A percentile compares a stretch with the other conserved stretches of the same genome.
These are phyloP conservation scores for Microsporum audouinii DNA, from an alignment of 2,329 filamentous ascomycete species.

Conservation along the genomic window DNA sequence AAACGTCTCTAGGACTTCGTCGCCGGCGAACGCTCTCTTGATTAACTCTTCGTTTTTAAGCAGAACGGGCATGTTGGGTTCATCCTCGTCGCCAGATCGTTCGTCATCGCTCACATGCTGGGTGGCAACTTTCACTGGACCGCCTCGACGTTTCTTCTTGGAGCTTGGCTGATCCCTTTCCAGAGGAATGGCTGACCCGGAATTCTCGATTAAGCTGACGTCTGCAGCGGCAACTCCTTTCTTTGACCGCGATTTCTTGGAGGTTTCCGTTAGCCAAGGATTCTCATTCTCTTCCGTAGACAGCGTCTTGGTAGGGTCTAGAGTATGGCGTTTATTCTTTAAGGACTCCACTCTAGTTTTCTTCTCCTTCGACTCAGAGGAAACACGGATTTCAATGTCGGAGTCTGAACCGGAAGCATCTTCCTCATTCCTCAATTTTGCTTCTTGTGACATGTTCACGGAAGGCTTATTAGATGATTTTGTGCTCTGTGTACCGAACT, in stretches of 20 bases:
- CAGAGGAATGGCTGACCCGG: not conserved
- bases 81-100: slow-evolving; percentile 32
- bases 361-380: slow-evolving; percentile 16
- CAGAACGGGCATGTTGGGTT: slow-evolving; percentile 31
- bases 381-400: slow-evolving; percentile 28
- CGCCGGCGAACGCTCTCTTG: slow-evolving; percentile 73
- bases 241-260: slow-evolving; percentile 16
- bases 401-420: slow-evolving; percentile 19
- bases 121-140: slow-evolving; percentile 15
- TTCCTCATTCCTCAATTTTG: slow-evolving; percentile 37
- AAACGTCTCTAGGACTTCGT: slow-evolving; percentile 74
- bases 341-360: slow-evolving; percentile 11
- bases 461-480: slow-evolving; percentile 23
- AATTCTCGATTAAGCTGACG: slow-evolving; percentile 15
- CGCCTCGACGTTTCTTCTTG: slow-evolving; percentile 14
- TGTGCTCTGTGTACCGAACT: slow-evolving; percentile 26
- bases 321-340: not conserved
- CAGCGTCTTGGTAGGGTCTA: not conserved
- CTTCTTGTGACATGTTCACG: slow-evolving; percentile 37
- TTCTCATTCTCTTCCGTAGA: slow-evolving; percentile 18
- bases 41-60: slow-evolving; percentile 55
- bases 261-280: slow-evolving; percentile 25
- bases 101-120: slow-evolving; percentile 29
- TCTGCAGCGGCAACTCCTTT: slow-evolving; percentile 12
- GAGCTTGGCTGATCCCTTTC: slow-evolving; percentile 7